Evolutionary conservation across 2,329 filamentous ascomycete species (phyloP).

Genomic region (Gnomoniopsis sp.): DNA sequence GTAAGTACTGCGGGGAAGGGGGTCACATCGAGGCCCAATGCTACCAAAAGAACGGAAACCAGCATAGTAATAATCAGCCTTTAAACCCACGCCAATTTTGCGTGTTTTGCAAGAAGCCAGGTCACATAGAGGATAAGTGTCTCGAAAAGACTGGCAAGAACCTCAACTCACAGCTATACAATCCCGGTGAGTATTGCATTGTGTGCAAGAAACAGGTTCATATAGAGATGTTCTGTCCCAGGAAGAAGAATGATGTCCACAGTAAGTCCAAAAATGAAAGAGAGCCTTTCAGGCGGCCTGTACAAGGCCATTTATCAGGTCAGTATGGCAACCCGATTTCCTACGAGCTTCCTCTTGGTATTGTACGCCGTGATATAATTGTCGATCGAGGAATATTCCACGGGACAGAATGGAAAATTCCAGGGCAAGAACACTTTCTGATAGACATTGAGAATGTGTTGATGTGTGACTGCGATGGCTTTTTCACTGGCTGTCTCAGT

Average conservation of each 20-base stretch:
- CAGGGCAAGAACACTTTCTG: neutral
- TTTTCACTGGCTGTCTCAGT: neutral
- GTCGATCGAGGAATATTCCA: neutral
- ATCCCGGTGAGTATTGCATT: neutral
- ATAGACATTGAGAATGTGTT: slow-evolving; percentile 1
- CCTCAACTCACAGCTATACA: no score
- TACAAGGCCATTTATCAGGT: neutral
- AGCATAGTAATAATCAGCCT: no score
- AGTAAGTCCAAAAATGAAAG: neutral
- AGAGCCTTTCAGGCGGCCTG: neutral
- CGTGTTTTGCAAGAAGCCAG: no score
- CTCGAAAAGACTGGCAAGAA: no score
- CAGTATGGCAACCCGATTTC: neutral
- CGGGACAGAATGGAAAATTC: neutral
- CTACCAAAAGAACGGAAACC: neutral
- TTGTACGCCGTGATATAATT: neutral
- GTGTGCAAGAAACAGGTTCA: slow-evolving; percentile 1
- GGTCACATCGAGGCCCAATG: no score
- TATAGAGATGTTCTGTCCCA: neutral
- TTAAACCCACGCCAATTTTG: no score
- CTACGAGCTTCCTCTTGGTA: neutral
- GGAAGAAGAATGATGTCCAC: neutral
- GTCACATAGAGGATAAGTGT: no score
- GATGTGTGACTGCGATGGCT: neutral
- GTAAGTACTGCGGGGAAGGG: neutral